These are phyloP conservation scores for Urochloa ruziziensis DNA, from an alignment of 176 grass and related monocot genomes.

Conservation along the genomic window DNA sequence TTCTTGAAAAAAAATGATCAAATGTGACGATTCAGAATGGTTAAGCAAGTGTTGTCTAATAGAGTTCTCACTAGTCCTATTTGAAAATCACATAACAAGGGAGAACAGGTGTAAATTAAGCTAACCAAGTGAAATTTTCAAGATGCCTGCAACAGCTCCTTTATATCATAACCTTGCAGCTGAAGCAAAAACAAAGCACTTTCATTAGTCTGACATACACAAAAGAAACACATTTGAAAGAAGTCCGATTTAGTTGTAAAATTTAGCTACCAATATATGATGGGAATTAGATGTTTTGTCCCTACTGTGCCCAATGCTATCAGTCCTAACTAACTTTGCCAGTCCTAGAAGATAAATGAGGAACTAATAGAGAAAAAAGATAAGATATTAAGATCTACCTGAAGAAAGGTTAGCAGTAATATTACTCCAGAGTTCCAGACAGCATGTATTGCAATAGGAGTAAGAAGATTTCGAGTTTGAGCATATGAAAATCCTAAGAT, in stretches of 20 bases:
- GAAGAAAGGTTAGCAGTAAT: constrained; percentile 89
- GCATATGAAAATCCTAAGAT: constrained; percentile 84
- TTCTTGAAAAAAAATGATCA: neutral
- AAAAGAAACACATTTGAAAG: neutral
- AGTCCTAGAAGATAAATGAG: neutral
- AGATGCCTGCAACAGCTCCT: constrained; percentile 74
- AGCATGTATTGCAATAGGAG: constrained; percentile 84
- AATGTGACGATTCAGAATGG: neutral
- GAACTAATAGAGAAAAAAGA: neutral
- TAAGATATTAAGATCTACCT: constrained; percentile 44
- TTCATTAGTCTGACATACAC: constrained; percentile 1
- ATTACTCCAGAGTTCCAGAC: constrained; percentile 91
- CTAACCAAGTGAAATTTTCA: constrained; percentile 41
- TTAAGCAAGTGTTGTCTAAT: neutral
- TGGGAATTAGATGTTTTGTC: neutral
- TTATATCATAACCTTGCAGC: constrained; percentile 87
- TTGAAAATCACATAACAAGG: constrained; percentile 13
- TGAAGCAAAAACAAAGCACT: constrained; percentile 34
- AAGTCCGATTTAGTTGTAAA: neutral
- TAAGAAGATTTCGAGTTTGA: constrained; percentile 91
- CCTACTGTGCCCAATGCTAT: neutral
- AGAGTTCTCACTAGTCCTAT: neutral
- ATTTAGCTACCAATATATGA: neutral
- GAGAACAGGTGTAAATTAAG: neutral
- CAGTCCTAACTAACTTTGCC: neutral